phyloP scores from a whole-genome alignment of 2,329 filamentous ascomycete species.

The Alternaria arbusti region DNA sequence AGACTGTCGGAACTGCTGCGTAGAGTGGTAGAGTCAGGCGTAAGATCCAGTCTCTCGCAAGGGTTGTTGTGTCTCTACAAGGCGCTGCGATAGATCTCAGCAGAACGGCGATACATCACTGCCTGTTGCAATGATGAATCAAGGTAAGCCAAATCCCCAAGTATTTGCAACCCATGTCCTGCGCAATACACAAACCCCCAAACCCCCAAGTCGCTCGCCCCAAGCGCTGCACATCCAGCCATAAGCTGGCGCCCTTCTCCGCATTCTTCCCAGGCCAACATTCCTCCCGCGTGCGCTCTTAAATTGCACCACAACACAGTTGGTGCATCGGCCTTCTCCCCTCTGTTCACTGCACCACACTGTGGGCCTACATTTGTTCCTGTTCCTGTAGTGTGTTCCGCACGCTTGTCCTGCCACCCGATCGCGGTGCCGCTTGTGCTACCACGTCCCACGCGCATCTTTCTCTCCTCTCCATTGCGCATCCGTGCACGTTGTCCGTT shows the following conservation, averaged over 20 bases:
- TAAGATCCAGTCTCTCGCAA: conserved; percentile 33
- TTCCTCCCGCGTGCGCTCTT: conserved; percentile 36
- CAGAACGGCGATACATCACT: conserved; percentile 27
- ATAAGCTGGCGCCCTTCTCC: conserved; percentile 46
- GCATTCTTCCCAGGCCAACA: conserved; percentile 45
- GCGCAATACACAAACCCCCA: conserved; percentile 23
- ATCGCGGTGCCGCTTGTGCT: conserved; percentile 45
- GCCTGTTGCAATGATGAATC: conserved; percentile 44
- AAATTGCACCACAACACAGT: conserved; percentile 39
- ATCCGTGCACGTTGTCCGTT: conserved; percentile 48
- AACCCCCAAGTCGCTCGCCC: conserved; percentile 29
- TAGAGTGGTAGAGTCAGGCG: conserved; percentile 29
- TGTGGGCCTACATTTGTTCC: conserved; percentile 36
- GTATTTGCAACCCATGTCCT: conserved; percentile 32
- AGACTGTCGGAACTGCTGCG: conserved; percentile 31
- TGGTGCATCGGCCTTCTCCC: conserved; percentile 27
- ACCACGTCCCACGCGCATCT: conserved; percentile 42
- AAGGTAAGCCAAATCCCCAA: conserved; percentile 47
- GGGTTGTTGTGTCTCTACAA: conserved; percentile 20
- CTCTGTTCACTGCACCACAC: conserved; percentile 36
- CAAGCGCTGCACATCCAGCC: conserved; percentile 36
- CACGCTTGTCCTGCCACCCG: conserved; percentile 40
- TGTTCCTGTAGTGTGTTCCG: conserved; percentile 44
- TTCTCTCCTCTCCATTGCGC: conserved; percentile 28
- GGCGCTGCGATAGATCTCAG: conserved; percentile 27